Evolutionary conservation across 495 filamentous ascomycete genomes (phyloP), one percentile per base, ranked within the genome.

Genomic region (Rostrohypoxylon terebratum): DNA sequence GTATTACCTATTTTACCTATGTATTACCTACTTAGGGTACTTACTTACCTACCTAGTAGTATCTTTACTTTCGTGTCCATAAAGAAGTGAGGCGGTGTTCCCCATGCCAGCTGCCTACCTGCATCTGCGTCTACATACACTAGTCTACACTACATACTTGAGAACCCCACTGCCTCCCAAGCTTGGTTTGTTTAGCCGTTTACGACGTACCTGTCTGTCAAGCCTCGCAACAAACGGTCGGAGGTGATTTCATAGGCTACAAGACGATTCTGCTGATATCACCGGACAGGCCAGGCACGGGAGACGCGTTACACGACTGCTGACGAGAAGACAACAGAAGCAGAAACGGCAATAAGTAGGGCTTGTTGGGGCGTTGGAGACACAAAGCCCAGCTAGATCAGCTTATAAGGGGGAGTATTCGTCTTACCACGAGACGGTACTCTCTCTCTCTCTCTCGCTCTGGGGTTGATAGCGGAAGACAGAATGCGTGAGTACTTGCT

Each of bases 11-110:
- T n/a, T n/a, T n/a, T n/a, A n/a, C n/a, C n/a, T n/a, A n/a, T n/a
- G n/a, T n/a, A n/a, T n/a, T n/a, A n/a, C n/a, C n/a, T n/a, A n/a
- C n/a, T n/a, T n/a, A n/a, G n/a, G n/a, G n/a, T n/a, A n/a, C n/a
- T n/a, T n/a, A n/a, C n/a, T n/a, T n/a, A 28, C 28, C 28, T 28
- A 28, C 28, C 28, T 28, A 28, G 25, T 33, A 44, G 60, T 34
- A 14, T 25, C 47, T 31, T 48, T 20, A 63, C n/a, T 25, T 45
- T 28, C 28, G 28, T 5, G 28, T 0, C 28, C 28, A 3, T 18
- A 42, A 28, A 62, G 38, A 73, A 73, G 65, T 73, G 65, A 73
- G 70, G 70, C 70, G 70, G 65, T 66, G 61, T 50, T 54, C 48
- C 42, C 53, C 53, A 11, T 42, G 38, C 38, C 11, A 42, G 53